Conservation (phyloP, 257 asterid species). For the Avicennia marina region DNA sequence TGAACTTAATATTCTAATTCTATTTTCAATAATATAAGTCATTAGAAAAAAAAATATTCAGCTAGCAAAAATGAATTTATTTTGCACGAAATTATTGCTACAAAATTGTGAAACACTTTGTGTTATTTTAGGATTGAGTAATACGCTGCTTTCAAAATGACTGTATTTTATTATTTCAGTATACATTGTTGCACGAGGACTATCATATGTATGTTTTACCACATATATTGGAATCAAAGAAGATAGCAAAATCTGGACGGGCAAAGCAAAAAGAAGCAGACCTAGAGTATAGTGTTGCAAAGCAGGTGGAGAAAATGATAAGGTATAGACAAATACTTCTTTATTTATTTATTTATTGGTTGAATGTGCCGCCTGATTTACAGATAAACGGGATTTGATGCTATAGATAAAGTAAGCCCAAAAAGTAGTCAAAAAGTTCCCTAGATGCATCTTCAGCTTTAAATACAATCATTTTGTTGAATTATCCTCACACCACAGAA, state of each 20-base stretch:
- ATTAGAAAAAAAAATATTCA: background rate
- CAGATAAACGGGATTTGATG: conserved; percentile 6
- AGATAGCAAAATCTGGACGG: conserved; percentile 96
- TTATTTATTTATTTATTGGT: conserved; percentile 8
- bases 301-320: conserved; percentile 99
- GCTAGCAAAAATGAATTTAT: too few species aligned
- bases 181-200: conserved; percentile 87
- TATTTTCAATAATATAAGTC: too few species aligned
- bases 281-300: conserved; percentile 95
- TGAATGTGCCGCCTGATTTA: background rate
- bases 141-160: conserved; percentile 12
- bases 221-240: conserved; percentile 87
- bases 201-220: conserved; percentile 89
- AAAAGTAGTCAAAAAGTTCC: background rate
- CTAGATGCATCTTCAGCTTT: conserved; percentile 7
- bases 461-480: too few species aligned
- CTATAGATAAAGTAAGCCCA: conserved; percentile 1
- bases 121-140: conserved; percentile 8
- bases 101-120: background rate
- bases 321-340: conserved; percentile 51
- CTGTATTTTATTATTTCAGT: conserved; percentile 40
- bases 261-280: conserved; percentile 97
- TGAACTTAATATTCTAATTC: background rate
- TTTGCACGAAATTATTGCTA: background rate
- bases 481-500: conserved; percentile 10